These are phyloP conservation scores for Quercus alba DNA, from an alignment of 306 rosid genomes.

Conservation along the genomic window DNA sequence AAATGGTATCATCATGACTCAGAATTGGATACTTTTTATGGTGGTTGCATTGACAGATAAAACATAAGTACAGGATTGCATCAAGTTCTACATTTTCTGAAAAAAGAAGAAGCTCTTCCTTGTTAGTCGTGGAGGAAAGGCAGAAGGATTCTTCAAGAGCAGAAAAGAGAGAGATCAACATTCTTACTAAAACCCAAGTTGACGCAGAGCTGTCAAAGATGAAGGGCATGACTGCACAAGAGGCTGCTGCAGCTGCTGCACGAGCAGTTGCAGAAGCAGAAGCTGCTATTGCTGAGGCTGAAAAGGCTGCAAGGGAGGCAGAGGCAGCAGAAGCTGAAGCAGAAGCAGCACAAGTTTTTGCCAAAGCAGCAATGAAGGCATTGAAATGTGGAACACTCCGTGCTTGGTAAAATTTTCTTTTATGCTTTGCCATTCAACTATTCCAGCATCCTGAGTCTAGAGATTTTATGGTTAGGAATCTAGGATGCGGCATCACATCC, in stretches of 20 bases:
- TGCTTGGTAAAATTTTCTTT: slow-evolving; percentile 36
- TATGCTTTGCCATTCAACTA: slow-evolving; percentile 5
- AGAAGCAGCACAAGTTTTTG: slow-evolving; percentile 86
- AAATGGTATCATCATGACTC: slow-evolving; percentile 2
- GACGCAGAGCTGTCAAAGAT: slow-evolving; percentile 70
- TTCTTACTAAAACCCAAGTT: slow-evolving; percentile 63
- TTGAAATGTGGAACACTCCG: slow-evolving; percentile 63
- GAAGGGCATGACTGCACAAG: slow-evolving; percentile 80
- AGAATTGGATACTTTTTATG: slow-evolving; percentile 10
- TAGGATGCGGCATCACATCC: neutral
- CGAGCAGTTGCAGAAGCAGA: slow-evolving; percentile 94
- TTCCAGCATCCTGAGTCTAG: neutral
- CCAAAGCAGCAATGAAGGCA: slow-evolving; percentile 87
- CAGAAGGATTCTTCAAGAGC: slow-evolving; percentile 50
- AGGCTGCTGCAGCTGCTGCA: slow-evolving; percentile 87
- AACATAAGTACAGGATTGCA: slow-evolving; percentile 72
- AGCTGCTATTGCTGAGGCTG: slow-evolving; percentile 88
- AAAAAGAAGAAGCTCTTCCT: slow-evolving; percentile 57
- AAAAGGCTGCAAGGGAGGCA: slow-evolving; percentile 90
- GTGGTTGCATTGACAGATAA: slow-evolving; percentile 50
- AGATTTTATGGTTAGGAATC: neutral
- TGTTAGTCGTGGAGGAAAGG: slow-evolving; percentile 48
- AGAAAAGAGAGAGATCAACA: slow-evolving; percentile 46
- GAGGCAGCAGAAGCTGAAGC: slow-evolving; percentile 95
- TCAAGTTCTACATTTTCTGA: slow-evolving; percentile 48